Conservation (phyloP, 2,329 filamentous ascomycete species). For the Dothideomycetes sp. region DNA sequence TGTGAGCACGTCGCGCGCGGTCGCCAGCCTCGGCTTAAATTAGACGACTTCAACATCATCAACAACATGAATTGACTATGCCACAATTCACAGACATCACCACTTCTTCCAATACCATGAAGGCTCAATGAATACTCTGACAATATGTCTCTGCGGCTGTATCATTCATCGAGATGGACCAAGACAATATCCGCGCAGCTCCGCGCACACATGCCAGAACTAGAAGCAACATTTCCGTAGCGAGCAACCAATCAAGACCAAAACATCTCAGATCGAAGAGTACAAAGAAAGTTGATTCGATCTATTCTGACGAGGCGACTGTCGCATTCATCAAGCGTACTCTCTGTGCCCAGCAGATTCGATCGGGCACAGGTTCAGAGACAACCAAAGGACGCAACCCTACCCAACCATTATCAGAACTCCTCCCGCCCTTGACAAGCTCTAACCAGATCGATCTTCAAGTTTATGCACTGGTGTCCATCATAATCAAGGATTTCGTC, state of each 20-base stretch:
- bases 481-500: constrained; percentile 83
- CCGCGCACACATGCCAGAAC: constrained; percentile 8
- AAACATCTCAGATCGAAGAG: constrained; percentile 22
- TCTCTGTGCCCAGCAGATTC: constrained; percentile 60
- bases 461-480: constrained; percentile 83
- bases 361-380: constrained; percentile 32
- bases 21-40: constrained; percentile 7
- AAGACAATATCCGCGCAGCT: constrained; percentile 2
- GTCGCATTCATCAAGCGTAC: constrained; percentile 70
- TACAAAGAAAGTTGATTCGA: constrained; percentile 8
- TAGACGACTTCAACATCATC: no score
- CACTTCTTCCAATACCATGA: background rate
- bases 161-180: background rate
- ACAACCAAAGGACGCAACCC: constrained; percentile 48
- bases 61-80: no score
- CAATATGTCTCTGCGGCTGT: background rate
- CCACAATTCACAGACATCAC: constrained; percentile 1
- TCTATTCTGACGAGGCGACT: constrained; percentile 64
- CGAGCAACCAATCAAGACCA: constrained; percentile 24
- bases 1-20: background rate
- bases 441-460: constrained; percentile 90
- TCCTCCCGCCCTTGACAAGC: constrained; percentile 85
- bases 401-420: constrained; percentile 62
- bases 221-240: constrained; percentile 4
- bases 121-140: background rate